Percentiles rank a stretch among this genome's conserved stretches.
Evolutionary conservation across 2,329 filamentous ascomycete genomes (phyloP).

Genomic region (Cryphonectria nitschkei): DNA sequence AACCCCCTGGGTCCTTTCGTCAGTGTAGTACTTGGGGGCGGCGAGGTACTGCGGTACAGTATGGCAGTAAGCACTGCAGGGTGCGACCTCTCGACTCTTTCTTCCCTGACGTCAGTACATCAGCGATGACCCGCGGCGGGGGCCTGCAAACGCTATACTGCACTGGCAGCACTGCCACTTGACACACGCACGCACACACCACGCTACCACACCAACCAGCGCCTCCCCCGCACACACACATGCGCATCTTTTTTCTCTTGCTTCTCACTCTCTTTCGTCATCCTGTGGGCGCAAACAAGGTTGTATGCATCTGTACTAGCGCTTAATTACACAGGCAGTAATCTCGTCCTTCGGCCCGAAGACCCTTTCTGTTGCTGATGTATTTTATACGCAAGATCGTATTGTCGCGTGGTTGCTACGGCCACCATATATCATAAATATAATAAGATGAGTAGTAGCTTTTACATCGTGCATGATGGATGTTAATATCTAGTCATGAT

Average conservation of each 20-base stretch:
- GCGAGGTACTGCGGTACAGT: too few relatives aligned
- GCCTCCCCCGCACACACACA: too few relatives aligned
- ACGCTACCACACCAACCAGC: too few relatives aligned
- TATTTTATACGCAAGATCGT: too few relatives aligned
- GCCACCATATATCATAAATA: too few relatives aligned
- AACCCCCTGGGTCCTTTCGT: conserved; percentile 4
- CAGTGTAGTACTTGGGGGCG: neutral
- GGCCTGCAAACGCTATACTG: neutral
- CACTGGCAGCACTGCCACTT: neutral
- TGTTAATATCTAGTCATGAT: too few relatives aligned
- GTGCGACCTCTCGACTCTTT: conserved; percentile 2
- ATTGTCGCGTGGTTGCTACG: too few relatives aligned
- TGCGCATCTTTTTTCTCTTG: too few relatives aligned
- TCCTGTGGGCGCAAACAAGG: neutral
- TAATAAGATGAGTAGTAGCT: too few relatives aligned
- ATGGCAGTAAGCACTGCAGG: neutral
- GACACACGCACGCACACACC: neutral
- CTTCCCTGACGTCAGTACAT: conserved; percentile 16
- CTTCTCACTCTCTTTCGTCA: neutral
- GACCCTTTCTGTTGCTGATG: neutral
- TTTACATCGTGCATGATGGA: too few relatives aligned
- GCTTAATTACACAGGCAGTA: neutral
- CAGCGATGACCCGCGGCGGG: neutral
- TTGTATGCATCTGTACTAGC: neutral
- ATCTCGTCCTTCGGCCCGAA: neutral